Evolutionary conservation across 352 stramenopile species (phyloP).

Genomic region (Globisporangium ultimum): DNA sequence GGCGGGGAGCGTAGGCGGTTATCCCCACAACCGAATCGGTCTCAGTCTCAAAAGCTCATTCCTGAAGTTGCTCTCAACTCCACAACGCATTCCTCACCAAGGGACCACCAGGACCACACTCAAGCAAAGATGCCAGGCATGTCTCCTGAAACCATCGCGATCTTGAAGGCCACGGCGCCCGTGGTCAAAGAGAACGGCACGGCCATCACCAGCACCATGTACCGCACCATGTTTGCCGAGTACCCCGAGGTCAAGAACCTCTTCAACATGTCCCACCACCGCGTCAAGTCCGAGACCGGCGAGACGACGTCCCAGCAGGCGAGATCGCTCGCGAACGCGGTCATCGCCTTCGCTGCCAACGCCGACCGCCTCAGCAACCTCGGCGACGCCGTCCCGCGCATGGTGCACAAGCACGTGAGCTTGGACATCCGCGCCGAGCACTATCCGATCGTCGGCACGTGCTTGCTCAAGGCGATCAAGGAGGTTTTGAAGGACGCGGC

Average conservation of each 20-base stretch:
- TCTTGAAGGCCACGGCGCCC: constrained; percentile 64
- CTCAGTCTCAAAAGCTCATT: too few relatives aligned
- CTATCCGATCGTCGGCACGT: constrained; percentile 61
- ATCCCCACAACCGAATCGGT: too few relatives aligned
- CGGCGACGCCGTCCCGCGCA: constrained; percentile 44
- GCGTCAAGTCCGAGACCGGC: constrained; percentile 24
- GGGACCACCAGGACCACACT: too few relatives aligned
- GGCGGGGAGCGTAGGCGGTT: too few relatives aligned
- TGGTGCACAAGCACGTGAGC: constrained; percentile 61
- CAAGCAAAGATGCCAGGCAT: neutral
- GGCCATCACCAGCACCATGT: constrained; percentile 68
- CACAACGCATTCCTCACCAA: too few relatives aligned
- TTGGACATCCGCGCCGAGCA: constrained; percentile 64
- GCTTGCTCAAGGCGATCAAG: constrained; percentile 56
- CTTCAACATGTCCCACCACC: constrained; percentile 75
- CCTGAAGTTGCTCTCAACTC: too few relatives aligned
- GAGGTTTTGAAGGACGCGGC: constrained; percentile 43
- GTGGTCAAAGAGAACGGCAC: constrained; percentile 59
- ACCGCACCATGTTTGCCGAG: constrained; percentile 59
- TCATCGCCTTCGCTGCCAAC: constrained; percentile 61
- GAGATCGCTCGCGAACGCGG: constrained; percentile 45
- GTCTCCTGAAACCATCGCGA: constrained; percentile 31
- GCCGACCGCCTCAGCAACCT: constrained; percentile 53
- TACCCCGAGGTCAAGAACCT: constrained; percentile 59
- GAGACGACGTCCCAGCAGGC: constrained; percentile 44